Base-by-base conservation (phyloP, 139 green algal genomes). In the Pleodorina starrii region DNA sequence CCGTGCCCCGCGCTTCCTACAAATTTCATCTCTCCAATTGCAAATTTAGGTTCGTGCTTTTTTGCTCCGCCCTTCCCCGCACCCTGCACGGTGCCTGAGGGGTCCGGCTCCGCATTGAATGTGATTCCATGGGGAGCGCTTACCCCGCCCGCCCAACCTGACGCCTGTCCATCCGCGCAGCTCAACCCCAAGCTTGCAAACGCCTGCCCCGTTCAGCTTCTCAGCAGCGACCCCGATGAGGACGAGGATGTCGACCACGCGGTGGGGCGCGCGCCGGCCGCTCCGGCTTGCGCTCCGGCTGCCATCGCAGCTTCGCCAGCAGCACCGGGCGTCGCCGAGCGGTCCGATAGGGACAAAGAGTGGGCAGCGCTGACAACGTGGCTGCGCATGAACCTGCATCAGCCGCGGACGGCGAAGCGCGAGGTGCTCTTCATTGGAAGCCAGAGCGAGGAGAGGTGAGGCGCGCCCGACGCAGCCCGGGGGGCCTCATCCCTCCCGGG, bases 321-420 rank as follows among this genome's bases (percentile, higher is more conserved):
- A 29, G 63, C 63, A n/a, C 29, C 63, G n/a, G 72, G 40, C 14
- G 6, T 2, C 40, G 40, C 16, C 11, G 76, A 84, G 48, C 48
- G 76, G 12, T 46, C 48, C 16, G 69, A 89, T 35, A 25, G 89
- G 2, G 93, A 93, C 81, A 94, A 94, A 40, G 93, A 94, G 40
- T 95, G 91, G 91, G 93, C 93, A 3, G 93, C 93, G 0, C 76
- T 95, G 2, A 95, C 93, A 4, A 95, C 93, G 0, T 95, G 93
- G 93, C 88, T 95, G 48, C 84, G 93, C 10, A 94, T 94, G 91
- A 95, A 95, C 78, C 83, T 94, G 32, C 90, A 94, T 77, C 91
- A 94, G 50, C 93, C 91, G 42, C 91, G 93, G 71, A 95, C 93
- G 7, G 54, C 72, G 75, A 95, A 94, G 85, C 91, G 88, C 23